Evolutionary conservation across 352 stramenopile genomes (phyloP).

Genomic region (Globisporangium sylvaticum): DNA sequence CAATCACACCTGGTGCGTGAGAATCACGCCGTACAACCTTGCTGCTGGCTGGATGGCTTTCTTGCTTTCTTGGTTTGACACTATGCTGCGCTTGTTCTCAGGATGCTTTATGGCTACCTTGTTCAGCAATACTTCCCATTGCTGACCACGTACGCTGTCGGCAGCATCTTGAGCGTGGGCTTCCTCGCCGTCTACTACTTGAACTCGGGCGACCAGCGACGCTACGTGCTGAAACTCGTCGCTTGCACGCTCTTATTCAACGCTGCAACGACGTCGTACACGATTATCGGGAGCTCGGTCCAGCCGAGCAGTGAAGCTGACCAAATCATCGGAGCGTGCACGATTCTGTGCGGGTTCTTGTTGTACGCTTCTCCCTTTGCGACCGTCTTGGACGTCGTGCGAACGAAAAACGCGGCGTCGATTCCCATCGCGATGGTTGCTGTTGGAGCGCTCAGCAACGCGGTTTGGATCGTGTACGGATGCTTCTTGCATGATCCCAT

Average conservation of each 20-base stretch:
- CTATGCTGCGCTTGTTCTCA: no score
- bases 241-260: constrained; percentile 22
- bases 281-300: constrained; percentile 11
- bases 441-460: constrained; percentile 35
- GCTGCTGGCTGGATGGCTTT: no score
- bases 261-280: constrained; percentile 17
- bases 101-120: constrained; percentile 41
- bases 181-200: constrained; percentile 50
- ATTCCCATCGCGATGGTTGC: constrained; percentile 38
- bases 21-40: not conserved
- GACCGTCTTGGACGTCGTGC: constrained; percentile 24
- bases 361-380: constrained; percentile 36
- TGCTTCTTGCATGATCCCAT: constrained; percentile 30
- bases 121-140: constrained; percentile 47
- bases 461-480: constrained; percentile 37
- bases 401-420: constrained; percentile 27
- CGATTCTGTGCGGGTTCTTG: constrained; percentile 25
- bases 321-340: constrained; percentile 23
- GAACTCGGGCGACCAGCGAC: constrained; percentile 21
- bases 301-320: constrained; percentile 12
- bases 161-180: constrained; percentile 28
- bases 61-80: no score
- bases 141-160: constrained; percentile 33
- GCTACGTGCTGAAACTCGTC: constrained; percentile 18
- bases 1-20: constrained; percentile 42